phyloP scores from a whole-genome alignment of 352 stramenopile genomes.

The Phytopythium mirpurense region DNA sequence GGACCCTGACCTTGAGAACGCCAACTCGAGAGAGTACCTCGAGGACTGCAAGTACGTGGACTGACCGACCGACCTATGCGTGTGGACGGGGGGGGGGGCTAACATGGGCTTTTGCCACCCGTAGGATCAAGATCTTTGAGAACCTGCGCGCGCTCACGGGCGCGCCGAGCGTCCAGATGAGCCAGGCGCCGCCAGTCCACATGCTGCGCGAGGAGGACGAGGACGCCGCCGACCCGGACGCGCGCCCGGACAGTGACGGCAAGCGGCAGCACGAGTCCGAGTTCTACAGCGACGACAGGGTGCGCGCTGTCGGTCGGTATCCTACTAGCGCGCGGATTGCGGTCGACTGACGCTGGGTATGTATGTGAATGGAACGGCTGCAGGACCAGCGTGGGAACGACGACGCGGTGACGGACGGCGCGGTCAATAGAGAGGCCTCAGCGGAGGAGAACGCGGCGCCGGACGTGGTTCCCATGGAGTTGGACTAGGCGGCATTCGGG shows the following conservation, averaged over 20 bases:
- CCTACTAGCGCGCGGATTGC: neutral
- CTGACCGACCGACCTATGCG: too few relatives aligned
- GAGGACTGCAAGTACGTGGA: constrained; percentile 82
- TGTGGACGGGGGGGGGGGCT: neutral
- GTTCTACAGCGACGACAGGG: constrained; percentile 81
- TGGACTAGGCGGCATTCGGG: too few relatives aligned
- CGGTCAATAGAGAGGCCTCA: constrained; percentile 19
- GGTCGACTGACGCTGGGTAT: neutral
- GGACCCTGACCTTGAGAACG: constrained; percentile 71
- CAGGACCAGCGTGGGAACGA: constrained; percentile 57
- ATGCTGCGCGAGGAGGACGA: constrained; percentile 81
- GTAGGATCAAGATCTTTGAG: constrained; percentile 82
- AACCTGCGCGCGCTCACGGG: constrained; percentile 67
- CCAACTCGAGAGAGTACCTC: constrained; percentile 78
- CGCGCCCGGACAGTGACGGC: constrained; percentile 63
- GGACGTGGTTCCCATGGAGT: constrained; percentile 70
- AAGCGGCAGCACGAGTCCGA: constrained; percentile 67
- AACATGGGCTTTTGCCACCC: neutral
- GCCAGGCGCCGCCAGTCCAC: constrained; percentile 49
- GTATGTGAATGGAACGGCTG: neutral
- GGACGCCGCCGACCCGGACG: constrained; percentile 60
- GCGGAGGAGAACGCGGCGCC: constrained; percentile 44
- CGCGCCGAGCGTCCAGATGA: constrained; percentile 82
- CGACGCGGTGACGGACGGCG: constrained; percentile 25
- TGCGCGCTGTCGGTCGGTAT: neutral